Percentiles rank a stretch among this genome's conserved stretches.
Evolutionary conservation across 306 rosid species (phyloP).

Genomic region (Cicer yamashitae): DNA sequence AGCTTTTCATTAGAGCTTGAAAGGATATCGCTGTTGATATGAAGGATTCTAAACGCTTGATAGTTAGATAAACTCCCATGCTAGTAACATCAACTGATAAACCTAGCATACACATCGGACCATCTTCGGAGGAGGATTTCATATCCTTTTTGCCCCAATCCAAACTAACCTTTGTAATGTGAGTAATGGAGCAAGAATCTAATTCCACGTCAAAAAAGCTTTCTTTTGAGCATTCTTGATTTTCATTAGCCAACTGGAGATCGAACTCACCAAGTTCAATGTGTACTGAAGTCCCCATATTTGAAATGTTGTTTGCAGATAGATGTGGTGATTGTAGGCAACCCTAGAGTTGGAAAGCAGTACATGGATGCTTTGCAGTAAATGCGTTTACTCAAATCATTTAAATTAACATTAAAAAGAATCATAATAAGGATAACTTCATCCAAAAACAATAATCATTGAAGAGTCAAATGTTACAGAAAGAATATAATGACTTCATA

Average conservation of each 20-base stretch:
- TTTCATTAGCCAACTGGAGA: slow-evolving; percentile 81
- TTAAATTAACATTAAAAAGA: slow-evolving; percentile 30
- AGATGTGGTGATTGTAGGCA: slow-evolving; percentile 81
- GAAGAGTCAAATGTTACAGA: slow-evolving; percentile 30
- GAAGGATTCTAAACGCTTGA: slow-evolving; percentile 78
- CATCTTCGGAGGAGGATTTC: slow-evolving; percentile 67
- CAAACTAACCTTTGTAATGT: slow-evolving; percentile 77
- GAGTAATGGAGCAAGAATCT: slow-evolving; percentile 69
- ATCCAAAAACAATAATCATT: slow-evolving; percentile 35
- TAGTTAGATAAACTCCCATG: slow-evolving; percentile 67
- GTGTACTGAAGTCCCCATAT: slow-evolving; percentile 70
- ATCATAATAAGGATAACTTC: slow-evolving; percentile 1
- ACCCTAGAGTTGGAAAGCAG: slow-evolving; percentile 64
- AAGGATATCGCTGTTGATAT: slow-evolving; percentile 75
- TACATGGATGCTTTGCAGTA: slow-evolving; percentile 31
- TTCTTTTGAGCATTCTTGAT: slow-evolving; percentile 71
- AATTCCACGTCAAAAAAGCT: slow-evolving; percentile 64
- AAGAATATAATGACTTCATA: slow-evolving; percentile 23
- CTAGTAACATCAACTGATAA: slow-evolving; percentile 73
- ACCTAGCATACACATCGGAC: slow-evolving; percentile 61
- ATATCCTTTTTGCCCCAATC: slow-evolving; percentile 88
- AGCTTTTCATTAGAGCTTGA: slow-evolving; percentile 73
- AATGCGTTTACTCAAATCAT: slow-evolving; percentile 34
- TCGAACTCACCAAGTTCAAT: slow-evolving; percentile 82
- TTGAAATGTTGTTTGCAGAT: slow-evolving; percentile 77